Percentiles rank a stretch among this genome's conserved stretches.
phyloP scores from a whole-genome alignment of 2,329 filamentous ascomycete species.

The Claviceps cyperi region DNA sequence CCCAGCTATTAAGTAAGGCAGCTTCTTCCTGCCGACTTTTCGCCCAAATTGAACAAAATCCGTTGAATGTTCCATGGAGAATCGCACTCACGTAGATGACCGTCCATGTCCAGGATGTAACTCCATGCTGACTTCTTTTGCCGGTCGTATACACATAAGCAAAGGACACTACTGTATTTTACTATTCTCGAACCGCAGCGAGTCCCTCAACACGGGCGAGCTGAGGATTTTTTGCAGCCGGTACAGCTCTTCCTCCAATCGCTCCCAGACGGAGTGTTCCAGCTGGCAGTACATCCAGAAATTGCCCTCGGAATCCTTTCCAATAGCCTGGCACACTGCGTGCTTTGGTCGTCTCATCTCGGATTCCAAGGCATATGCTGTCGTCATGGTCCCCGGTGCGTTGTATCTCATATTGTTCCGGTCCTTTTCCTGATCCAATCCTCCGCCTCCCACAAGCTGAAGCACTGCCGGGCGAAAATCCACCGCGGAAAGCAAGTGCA shows the following conservation, averaged over 20 bases:
- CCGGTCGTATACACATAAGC: too few relatives aligned
- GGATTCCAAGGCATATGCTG: conserved; percentile 1
- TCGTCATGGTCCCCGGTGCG: conserved; percentile 4
- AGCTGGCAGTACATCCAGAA: conserved; percentile 7
- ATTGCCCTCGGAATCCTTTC: conserved; percentile 3
- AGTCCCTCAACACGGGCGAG: conserved; percentile 3
- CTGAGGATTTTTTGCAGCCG: conserved; percentile 5
- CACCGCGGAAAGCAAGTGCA: conserved; percentile 3
- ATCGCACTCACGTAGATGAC: too few relatives aligned
- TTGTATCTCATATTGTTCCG: conserved; percentile 2
- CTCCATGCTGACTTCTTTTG: too few relatives aligned
- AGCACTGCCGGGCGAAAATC: conserved; percentile 5
- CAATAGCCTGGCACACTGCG: conserved; percentile 3
- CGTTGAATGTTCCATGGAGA: too few relatives aligned
- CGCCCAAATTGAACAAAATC: too few relatives aligned
- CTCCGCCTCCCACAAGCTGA: neutral
- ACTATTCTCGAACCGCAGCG: neutral
- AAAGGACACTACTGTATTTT: neutral
- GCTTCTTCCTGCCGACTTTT: too few relatives aligned
- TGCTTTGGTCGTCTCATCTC: neutral
- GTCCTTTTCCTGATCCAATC: neutral
- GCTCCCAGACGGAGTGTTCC: conserved; percentile 5
- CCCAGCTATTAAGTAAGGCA: too few relatives aligned
- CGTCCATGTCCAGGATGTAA: too few relatives aligned
- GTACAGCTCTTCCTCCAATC: conserved; percentile 6